Conservation (phyloP, 129 eudicot species). For the Apium graveolens region DNA sequence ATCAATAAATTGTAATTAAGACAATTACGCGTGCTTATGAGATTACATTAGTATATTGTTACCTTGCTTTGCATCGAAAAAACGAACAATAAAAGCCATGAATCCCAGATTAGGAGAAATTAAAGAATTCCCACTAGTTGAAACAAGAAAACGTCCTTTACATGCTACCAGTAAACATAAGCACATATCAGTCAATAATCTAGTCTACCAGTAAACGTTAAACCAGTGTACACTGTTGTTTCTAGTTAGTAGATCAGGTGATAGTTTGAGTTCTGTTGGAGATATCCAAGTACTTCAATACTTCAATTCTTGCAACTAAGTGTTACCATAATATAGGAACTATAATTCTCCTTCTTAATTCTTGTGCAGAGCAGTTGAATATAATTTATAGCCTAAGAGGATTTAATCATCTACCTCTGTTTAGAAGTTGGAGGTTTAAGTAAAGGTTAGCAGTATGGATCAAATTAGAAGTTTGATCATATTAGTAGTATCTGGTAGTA, state of each 20-base stretch:
- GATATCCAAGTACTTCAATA: no score
- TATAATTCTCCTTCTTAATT: no score
- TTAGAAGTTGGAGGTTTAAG: no score
- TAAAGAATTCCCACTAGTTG: neutral
- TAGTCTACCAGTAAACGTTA: neutral
- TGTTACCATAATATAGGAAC: no score
- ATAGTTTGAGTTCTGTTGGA: neutral
- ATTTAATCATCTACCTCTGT: neutral
- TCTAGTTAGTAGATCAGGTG: neutral
- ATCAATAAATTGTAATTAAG: neutral
- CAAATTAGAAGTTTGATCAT: no score
- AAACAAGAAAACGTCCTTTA: neutral
- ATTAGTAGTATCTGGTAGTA: no score
- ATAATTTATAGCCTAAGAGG: no score
- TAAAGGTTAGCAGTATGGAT: no score
- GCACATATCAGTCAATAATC: neutral
- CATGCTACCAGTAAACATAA: neutral
- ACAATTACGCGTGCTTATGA: neutral
- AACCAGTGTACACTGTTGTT: neutral
- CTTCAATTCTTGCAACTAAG: no score
- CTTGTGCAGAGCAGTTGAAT: no score
- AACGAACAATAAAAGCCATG: neutral
- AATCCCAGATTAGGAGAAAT: neutral
- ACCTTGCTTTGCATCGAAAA: neutral
- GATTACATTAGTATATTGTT: neutral